phyloP scores from a whole-genome alignment of 140 eudicot genomes.

The Ambrosia hybrid region DNA sequence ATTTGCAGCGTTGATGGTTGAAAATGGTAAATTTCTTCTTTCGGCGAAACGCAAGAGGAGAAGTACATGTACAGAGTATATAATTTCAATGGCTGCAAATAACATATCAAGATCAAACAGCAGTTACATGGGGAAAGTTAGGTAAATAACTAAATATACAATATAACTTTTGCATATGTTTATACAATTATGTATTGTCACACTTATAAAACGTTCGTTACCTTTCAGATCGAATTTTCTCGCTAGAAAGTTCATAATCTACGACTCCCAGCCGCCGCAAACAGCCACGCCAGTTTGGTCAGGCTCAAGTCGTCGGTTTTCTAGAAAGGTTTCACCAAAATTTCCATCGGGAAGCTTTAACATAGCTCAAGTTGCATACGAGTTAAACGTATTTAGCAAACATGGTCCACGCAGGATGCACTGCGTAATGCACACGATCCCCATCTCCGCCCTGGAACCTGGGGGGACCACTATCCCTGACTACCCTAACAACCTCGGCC shows the following conservation, averaged over 20 bases:
- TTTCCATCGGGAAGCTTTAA: constrained; percentile 65
- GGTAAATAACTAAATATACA: constrained; percentile 35
- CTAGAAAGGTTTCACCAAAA: constrained; percentile 74
- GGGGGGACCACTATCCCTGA: constrained; percentile 69
- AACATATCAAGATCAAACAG: constrained; percentile 81
- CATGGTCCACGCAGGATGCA: constrained; percentile 95
- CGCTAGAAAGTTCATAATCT: constrained; percentile 82
- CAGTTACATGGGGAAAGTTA: constrained; percentile 76
- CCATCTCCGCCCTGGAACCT: constrained; percentile 63
- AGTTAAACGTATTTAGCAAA: constrained; percentile 82
- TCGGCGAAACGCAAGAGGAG: constrained; percentile 84
- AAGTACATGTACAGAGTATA: constrained; percentile 87
- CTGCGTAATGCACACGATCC: constrained; percentile 78
- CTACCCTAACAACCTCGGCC: constrained; percentile 59
- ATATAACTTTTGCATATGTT: no score
- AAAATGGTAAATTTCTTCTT: constrained; percentile 89
- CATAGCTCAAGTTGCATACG: constrained; percentile 76
- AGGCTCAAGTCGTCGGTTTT: constrained; percentile 75
- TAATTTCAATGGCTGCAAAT: constrained; percentile 76
- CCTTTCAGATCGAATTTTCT: constrained; percentile 78
- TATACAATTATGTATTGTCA: no score
- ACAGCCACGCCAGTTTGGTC: constrained; percentile 42
- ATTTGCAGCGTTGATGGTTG: constrained; percentile 76
- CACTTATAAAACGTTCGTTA: no score
- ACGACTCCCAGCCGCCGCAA: constrained; percentile 73